Conservation (phyloP, 257 asterid species). For the Solanum paucissectum region DNA sequence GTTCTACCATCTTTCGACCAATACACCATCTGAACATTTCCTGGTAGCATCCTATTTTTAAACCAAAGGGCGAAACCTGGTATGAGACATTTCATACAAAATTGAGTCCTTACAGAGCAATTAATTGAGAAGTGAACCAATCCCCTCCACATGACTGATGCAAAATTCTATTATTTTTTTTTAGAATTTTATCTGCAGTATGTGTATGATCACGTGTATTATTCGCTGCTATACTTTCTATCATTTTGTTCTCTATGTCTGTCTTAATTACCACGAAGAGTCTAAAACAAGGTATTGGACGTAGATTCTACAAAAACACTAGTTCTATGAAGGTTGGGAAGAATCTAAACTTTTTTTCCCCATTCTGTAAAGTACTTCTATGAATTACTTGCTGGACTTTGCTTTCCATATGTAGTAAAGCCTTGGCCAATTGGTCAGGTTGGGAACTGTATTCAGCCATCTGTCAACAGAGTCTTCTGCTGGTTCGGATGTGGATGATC, state of each 20-base stretch:
- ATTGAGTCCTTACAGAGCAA: not conserved
- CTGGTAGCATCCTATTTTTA: not conserved
- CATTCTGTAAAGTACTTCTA: not conserved
- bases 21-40: not conserved
- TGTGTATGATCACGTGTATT: not conserved
- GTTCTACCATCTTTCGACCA: not conserved
- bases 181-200: not conserved
- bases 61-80: not conserved
- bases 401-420: not conserved
- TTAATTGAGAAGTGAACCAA: not conserved
- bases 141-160: not conserved
- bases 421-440: slow-evolving; percentile 31
- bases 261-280: not conserved
- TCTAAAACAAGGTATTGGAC: not conserved
- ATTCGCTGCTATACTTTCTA: not conserved
- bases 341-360: not conserved
- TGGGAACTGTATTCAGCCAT: slow-evolving; percentile 58
- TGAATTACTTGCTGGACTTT: not conserved
- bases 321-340: not conserved
- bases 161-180: not conserved
- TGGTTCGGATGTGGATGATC: slow-evolving; percentile 25
- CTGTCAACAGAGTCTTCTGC: slow-evolving; percentile 40
- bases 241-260: not conserved
- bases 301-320: not conserved
- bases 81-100: not conserved